Evolutionary conservation across 1,139 yeast genomes (phyloP), one percentile per base, ranked within the genome.

Genomic region (Pichia sp.): DNA sequence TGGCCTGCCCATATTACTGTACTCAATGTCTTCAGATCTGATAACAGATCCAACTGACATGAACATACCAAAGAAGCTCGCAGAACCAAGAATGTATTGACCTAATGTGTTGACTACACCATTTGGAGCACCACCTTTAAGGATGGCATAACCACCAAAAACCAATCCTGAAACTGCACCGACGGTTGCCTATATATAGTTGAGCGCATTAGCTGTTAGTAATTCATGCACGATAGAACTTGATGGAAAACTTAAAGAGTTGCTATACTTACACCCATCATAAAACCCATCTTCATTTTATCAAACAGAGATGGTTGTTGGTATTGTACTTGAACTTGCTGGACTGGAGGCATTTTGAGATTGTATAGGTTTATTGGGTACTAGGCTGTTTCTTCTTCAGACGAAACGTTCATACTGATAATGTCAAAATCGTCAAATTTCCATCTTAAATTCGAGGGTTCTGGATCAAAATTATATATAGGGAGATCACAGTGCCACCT

Each of bases 61-160:
- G 62, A 91, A 88, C 58, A 89, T 74, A 22, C 96, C 96, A 63
- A 93, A 91, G 12, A 96, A 91, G 38, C 94, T 96, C 12, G 95
- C 96, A 5, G 96, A 86, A 41, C 97, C 97, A 62, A 85, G 80
- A 66, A 93, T 89, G 64, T 88, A 91, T 66, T 89, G 95, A 41
- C 98, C 98, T 57, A 93, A 69, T 6, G 96, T 89, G 67, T 96
- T 81, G 80, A 91, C 83, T 46, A 86, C 86, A 43, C 99, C 99
- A 58, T 86, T 84, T 40, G 98, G 97, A n/a, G 98, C 99, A 14
- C 99, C 99, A 52, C 84, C 80, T 46, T 89, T 93, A 54, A 86
- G 66, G 49, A 93, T 84, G 46, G 96, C 83, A 58, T 85, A 80
- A 22, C 96, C 95, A 48, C 97, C 97, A 60, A 91, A 91, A 52